A percentile compares a stretch with the other conserved stretches of the same genome.
phyloP scores from a whole-genome alignment of 192 early-diverging fungal species.

The Coemansia sp. region DNA sequence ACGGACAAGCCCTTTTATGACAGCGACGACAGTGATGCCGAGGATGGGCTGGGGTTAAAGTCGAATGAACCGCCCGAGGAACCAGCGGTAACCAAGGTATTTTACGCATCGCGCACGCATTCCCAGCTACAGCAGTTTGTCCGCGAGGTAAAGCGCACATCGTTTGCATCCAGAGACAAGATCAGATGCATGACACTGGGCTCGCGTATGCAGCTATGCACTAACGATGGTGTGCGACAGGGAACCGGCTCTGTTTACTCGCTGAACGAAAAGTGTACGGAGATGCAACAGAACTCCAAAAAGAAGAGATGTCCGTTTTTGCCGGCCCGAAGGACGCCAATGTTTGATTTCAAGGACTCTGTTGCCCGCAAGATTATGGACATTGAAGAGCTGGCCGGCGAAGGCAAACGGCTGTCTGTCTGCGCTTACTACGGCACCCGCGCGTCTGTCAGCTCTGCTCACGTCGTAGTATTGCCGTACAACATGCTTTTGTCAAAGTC shows the following conservation, averaged over 20 bases:
- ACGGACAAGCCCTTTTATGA: slow-evolving; percentile 8
- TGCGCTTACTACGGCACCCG: slow-evolving; percentile 89
- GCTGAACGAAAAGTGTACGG: slow-evolving; percentile 83
- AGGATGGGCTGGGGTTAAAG: slow-evolving; percentile 31
- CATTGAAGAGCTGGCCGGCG: slow-evolving; percentile 80
- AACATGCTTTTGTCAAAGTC: slow-evolving; percentile 74
- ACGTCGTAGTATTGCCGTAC: slow-evolving; percentile 89
- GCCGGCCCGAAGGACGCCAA: slow-evolving; percentile 50
- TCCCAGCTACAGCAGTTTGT: slow-evolving; percentile 92
- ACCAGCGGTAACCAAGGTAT: slow-evolving; percentile 45
- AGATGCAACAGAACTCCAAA: slow-evolving; percentile 61
- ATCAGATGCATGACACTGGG: slow-evolving; percentile 72
- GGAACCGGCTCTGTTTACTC: slow-evolving; percentile 44
- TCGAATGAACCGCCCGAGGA: slow-evolving; percentile 53
- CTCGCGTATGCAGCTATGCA: slow-evolving; percentile 81
- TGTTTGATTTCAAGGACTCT: slow-evolving; percentile 64
- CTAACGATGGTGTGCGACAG: slow-evolving; percentile 64
- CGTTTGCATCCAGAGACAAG: slow-evolving; percentile 54
- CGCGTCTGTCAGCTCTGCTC: slow-evolving; percentile 38
- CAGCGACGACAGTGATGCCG: slow-evolving; percentile 17
- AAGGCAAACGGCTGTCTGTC: slow-evolving; percentile 58
- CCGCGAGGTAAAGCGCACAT: slow-evolving; percentile 78
- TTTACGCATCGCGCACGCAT: slow-evolving; percentile 79
- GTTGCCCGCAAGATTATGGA: slow-evolving; percentile 58
- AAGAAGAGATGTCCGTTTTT: slow-evolving; percentile 55